Evolutionary conservation across 148 eudicot species (phyloP).

Genomic region (Cornus suecica): DNA sequence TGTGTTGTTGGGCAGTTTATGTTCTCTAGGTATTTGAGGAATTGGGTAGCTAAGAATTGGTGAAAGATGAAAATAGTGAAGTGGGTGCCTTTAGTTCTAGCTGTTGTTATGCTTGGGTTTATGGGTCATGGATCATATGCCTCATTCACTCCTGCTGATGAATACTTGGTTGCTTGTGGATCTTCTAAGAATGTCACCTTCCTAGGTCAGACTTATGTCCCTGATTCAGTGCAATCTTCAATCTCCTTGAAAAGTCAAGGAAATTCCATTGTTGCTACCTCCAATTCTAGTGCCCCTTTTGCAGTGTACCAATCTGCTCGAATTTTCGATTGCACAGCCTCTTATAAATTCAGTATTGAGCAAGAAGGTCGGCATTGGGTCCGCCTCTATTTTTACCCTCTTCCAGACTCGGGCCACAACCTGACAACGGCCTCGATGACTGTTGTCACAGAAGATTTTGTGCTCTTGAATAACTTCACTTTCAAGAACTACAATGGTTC

Average conservation of each 20-base stretch:
- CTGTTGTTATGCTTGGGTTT: constrained; percentile 31
- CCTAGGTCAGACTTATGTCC: constrained; percentile 65
- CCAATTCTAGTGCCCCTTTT: constrained; percentile 60
- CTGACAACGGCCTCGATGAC: constrained; percentile 58
- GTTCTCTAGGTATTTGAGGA: constrained; percentile 6
- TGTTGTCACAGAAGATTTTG: constrained; percentile 86
- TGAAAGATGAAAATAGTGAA: constrained; percentile 36
- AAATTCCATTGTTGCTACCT: constrained; percentile 40
- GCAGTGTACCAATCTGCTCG: constrained; percentile 72
- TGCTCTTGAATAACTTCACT: constrained; percentile 77
- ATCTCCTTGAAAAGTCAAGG: constrained; percentile 41
- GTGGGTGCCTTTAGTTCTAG: constrained; percentile 33
- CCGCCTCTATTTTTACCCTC: constrained; percentile 77
- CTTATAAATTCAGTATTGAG: constrained; percentile 61
- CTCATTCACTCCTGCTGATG: constrained; percentile 61
- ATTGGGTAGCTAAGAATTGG: constrained; percentile 4
- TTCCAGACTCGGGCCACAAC: constrained; percentile 45
- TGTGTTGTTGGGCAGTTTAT: constrained; percentile 1
- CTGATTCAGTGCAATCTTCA: constrained; percentile 68
- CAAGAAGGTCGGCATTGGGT: constrained; percentile 89
- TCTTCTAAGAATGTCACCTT: constrained; percentile 73
- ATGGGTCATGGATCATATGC: constrained; percentile 42
- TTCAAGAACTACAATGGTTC: constrained; percentile 57
- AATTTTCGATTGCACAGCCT: constrained; percentile 44
- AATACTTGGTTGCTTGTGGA: constrained; percentile 81